These are phyloP conservation scores for Salix arbutifolia DNA, from an alignment of 345 rosid genomes.

Conservation along the genomic window DNA sequence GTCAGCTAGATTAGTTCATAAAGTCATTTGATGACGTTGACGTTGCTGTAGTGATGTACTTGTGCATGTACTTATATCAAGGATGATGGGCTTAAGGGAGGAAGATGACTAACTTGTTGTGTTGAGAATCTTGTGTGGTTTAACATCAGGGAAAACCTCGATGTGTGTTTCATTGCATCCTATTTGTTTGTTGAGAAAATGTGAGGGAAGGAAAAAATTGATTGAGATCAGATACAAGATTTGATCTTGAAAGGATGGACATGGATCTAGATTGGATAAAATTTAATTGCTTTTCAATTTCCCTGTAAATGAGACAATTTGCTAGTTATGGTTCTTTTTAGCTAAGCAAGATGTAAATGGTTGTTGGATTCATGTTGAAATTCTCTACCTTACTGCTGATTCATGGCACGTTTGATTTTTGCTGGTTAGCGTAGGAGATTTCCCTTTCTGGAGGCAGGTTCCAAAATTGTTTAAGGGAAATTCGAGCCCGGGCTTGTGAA, in stretches of 20 bases:
- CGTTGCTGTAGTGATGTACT: neutral
- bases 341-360: neutral
- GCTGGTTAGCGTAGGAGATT: slow-evolving; percentile 68
- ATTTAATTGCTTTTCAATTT: neutral
- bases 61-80: neutral
- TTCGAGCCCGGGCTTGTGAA: slow-evolving; percentile 71
- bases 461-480: slow-evolving; percentile 83
- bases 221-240: neutral
- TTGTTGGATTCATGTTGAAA: neutral
- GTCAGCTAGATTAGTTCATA: neutral
- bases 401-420: slow-evolving; percentile 21
- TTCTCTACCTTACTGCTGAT: slow-evolving; percentile 5
- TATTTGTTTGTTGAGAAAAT: neutral
- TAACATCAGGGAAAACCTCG: neutral
- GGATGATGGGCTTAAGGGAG: neutral
- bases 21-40: neutral
- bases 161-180: neutral
- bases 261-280: neutral
- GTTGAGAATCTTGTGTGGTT: neutral
- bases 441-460: slow-evolving; percentile 87
- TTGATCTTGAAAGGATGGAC: neutral
- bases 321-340: neutral
- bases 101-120: neutral
- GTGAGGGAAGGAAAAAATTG: neutral
- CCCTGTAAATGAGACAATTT: neutral